phyloP scores from a whole-genome alignment of 371 early-diverging fungal species.

The Parasitella parasitica region DNA sequence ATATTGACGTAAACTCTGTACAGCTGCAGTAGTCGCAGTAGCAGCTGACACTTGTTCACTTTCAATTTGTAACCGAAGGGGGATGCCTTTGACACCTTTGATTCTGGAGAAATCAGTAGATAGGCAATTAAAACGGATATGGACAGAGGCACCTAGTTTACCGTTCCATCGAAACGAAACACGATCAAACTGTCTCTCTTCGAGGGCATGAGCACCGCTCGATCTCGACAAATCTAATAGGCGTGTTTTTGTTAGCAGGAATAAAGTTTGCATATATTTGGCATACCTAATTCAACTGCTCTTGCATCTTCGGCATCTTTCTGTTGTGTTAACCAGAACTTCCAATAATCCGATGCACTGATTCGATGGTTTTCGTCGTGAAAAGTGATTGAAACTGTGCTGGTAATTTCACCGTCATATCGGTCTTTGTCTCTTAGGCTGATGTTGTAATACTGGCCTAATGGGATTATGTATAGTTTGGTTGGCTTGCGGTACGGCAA shows the following conservation, averaged over 20 bases:
- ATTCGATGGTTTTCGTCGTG: constrained; percentile 72
- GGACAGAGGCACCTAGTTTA: constrained; percentile 42
- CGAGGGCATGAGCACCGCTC: constrained; percentile 23
- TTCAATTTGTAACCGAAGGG: constrained; percentile 51
- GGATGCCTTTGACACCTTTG: constrained; percentile 61
- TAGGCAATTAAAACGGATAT: constrained; percentile 53
- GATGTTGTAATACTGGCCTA: constrained; percentile 58
- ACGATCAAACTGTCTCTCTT: constrained; percentile 46
- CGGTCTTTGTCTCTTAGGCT: constrained; percentile 41
- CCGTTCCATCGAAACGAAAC: constrained; percentile 52
- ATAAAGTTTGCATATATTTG: too few relatives aligned
- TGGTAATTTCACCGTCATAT: constrained; percentile 52
- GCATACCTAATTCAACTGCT: constrained; percentile 53
- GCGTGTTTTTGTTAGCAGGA: too few relatives aligned
- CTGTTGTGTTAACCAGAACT: constrained; percentile 79
- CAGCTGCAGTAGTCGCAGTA: not conserved
- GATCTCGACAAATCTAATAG: constrained; percentile 20
- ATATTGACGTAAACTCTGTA: not conserved
- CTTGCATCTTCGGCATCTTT: constrained; percentile 43
- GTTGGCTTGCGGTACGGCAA: too few relatives aligned
- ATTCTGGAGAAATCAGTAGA: constrained; percentile 59
- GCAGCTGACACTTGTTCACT: constrained; percentile 10
- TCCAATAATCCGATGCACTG: constrained; percentile 71
- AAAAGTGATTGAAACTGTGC: constrained; percentile 66
- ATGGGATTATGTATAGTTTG: not conserved